Evolutionary conservation across 495 filamentous ascomycete genomes (phyloP).

Genomic region (Aspergillus funiculosus): DNA sequence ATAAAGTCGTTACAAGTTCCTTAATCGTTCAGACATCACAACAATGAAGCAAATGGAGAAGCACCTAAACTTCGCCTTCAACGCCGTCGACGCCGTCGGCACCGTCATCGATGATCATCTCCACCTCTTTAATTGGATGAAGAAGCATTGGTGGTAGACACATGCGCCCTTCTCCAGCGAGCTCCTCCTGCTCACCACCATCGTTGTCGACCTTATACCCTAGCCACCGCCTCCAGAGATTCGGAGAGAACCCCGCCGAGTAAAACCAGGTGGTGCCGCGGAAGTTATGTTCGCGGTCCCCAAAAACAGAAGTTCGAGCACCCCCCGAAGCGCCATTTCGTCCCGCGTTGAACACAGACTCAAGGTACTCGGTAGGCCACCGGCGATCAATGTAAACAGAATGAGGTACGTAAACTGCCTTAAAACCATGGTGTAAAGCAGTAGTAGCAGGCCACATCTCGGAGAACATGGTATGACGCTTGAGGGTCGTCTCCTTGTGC

Average conservation of each 20-base stretch:
- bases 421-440: constrained; percentile 88
- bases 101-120: constrained; percentile 62
- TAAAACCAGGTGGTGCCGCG: constrained; percentile 90
- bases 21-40: too few relatives aligned
- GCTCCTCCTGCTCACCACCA: constrained; percentile 77
- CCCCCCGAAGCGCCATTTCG: constrained; percentile 73
- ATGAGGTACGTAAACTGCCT: constrained; percentile 90
- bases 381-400: constrained; percentile 83
- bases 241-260: constrained; percentile 75
- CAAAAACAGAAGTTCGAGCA: constrained; percentile 67
- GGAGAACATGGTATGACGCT: constrained; percentile 84
- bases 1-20: not conserved
- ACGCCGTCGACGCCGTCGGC: constrained; percentile 4
- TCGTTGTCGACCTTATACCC: constrained; percentile 79
- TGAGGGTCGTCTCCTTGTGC: constrained; percentile 78
- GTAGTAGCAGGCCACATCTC: constrained; percentile 92
- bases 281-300: constrained; percentile 87
- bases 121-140: constrained; percentile 86
- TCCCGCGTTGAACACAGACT: constrained; percentile 78
- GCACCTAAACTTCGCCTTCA: not conserved
- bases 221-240: constrained; percentile 82
- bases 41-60: not conserved
- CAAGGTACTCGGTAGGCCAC: constrained; percentile 79
- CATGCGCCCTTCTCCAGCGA: constrained; percentile 78
- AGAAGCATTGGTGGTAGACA: constrained; percentile 88